These are phyloP conservation scores for Floccularia luteovirens DNA, from an alignment of 768 basidiomycete genomes.

Conservation along the genomic window DNA sequence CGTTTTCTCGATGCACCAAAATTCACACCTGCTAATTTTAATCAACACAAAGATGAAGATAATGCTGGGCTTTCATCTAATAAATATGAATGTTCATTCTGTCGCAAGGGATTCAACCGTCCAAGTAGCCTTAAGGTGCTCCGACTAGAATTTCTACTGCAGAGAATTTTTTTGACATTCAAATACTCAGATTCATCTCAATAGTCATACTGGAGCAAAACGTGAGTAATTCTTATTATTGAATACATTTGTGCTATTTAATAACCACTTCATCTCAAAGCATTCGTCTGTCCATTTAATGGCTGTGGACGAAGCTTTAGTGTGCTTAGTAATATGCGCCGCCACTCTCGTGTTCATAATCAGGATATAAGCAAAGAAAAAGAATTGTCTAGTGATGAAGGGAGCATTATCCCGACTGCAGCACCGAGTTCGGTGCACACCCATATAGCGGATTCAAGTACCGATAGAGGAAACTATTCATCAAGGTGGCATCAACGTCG, in stretches of 20 bases:
- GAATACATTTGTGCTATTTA: conserved; percentile 1
- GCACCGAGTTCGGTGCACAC: too few species aligned
- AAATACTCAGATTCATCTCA: conserved; percentile 65
- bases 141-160: too few species aligned
- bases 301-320: conserved; percentile 78
- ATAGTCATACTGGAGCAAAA: conserved; percentile 82
- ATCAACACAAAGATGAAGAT: too few species aligned
- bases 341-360: conserved; percentile 71
- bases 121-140: conserved; percentile 76
- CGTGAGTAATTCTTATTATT: conserved; percentile 40
- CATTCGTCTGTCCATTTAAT: conserved; percentile 68
- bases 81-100: conserved; percentile 75
- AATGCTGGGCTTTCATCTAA: too few species aligned
- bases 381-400: conserved; percentile 38
- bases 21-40: too few species aligned
- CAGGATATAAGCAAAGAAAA: conserved; percentile 18
- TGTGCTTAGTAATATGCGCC: conserved; percentile 84
- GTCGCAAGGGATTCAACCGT: conserved; percentile 75
- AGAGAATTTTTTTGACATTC: too few species aligned
- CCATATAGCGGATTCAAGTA: too few species aligned
- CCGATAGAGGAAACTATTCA: conserved; percentile 9
- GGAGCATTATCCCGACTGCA: conserved; percentile 23
- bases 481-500: conserved; percentile 23
- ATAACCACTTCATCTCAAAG: conserved; percentile 27
- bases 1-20: conserved; percentile 10